Conservation (phyloP, 768 basidiomycete species). For the Pleurotus eryngii region DNA sequence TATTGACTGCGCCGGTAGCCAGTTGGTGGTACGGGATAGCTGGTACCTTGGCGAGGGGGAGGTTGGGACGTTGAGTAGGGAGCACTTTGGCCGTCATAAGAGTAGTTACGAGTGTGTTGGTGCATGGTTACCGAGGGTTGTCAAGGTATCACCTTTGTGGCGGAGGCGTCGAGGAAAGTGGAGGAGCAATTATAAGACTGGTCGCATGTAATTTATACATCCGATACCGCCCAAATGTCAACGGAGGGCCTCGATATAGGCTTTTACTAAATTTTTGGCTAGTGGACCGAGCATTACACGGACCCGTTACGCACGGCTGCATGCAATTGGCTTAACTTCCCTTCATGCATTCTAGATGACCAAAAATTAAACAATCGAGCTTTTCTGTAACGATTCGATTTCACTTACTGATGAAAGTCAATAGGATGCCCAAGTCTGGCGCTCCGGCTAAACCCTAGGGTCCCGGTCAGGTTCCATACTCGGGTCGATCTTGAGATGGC, state of each 20-base stretch:
- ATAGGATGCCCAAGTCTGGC: conserved; percentile 2
- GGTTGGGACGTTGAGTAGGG: conserved; percentile 19
- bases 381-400: conserved; percentile 3
- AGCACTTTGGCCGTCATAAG: conserved; percentile 36
- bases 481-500: conserved; percentile 7
- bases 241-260: conserved; percentile 5
- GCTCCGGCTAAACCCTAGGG: conserved; percentile 1
- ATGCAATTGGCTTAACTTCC: conserved; percentile 1
- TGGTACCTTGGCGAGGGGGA: conserved; percentile 4
- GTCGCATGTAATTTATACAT: conserved; percentile 7
- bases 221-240: conserved; percentile 41
- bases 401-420: conserved; percentile 1
- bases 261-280: conserved; percentile 8
- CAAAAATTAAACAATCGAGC: conserved; percentile 5
- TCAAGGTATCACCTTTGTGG: conserved; percentile 18
- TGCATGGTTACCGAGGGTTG: conserved; percentile 29
- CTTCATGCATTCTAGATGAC: conserved; percentile 7
- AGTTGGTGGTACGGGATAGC: conserved; percentile 1
- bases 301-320: conserved; percentile 7
- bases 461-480: background rate
- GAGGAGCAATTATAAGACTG: conserved; percentile 1
- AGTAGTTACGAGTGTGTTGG: conserved; percentile 35
- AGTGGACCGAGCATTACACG: conserved; percentile 1
- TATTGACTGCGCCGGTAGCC: conserved; percentile 3
- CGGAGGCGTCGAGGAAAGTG: conserved; percentile 15